These are phyloP conservation scores for Penicillium simplicissimum DNA, from an alignment of 495 filamentous ascomycete species.

Conservation along the genomic window DNA sequence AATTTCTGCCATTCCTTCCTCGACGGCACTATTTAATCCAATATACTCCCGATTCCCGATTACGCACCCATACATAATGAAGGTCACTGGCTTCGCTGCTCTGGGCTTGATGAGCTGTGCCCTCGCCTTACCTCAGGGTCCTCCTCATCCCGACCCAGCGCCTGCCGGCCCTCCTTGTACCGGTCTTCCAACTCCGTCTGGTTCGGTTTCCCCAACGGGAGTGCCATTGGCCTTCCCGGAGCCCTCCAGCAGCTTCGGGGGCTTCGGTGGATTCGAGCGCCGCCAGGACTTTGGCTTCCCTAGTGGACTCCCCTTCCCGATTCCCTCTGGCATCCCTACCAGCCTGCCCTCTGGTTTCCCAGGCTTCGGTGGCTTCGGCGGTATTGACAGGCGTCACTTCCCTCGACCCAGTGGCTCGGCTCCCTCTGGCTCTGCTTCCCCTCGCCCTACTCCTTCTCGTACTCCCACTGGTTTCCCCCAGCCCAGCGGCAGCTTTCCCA, in stretches of 20 bases:
- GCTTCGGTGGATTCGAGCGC: too few relatives aligned
- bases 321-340: slow-evolving; percentile 7
- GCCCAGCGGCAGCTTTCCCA: slow-evolving; percentile 8
- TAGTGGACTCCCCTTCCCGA: not conserved
- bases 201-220: not conserved
- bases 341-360: slow-evolving; percentile 2
- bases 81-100: slow-evolving; percentile 21
- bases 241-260: not conserved
- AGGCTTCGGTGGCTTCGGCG: not conserved
- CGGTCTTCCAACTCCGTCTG: slow-evolving; percentile 5
- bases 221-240: not conserved
- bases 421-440: slow-evolving; percentile 6
- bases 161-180: not conserved
- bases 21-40: not conserved
- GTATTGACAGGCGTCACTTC: slow-evolving; percentile 3
- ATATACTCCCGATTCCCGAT: not conserved
- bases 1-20: not conserved
- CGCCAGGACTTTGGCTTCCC: too few relatives aligned
- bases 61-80: slow-evolving; percentile 19
- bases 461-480: slow-evolving; percentile 3
- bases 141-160: not conserved
- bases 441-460: not conserved
- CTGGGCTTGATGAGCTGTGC: slow-evolving; percentile 33
- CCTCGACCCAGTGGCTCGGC: not conserved
- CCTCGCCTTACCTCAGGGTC: slow-evolving; percentile 26